These are phyloP conservation scores for Exophiala sp. DNA, from an alignment of 2,329 filamentous ascomycete genomes.

Conservation along the genomic window DNA sequence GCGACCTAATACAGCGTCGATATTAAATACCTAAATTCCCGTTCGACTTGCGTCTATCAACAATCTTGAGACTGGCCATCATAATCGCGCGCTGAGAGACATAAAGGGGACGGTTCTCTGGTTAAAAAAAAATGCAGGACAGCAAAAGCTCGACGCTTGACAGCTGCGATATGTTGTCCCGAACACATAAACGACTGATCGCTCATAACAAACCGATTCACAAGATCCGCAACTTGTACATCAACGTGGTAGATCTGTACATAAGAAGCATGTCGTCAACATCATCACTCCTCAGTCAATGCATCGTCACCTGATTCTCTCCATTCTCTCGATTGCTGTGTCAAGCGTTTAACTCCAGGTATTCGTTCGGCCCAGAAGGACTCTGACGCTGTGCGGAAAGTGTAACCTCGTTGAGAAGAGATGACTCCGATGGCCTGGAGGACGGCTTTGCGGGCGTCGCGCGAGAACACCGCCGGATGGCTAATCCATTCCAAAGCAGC, in stretches of 20 bases:
- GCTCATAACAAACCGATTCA: background rate
- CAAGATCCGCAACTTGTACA: background rate
- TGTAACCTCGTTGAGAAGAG: conserved; percentile 86
- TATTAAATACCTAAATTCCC: no score
- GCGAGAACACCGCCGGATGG: conserved; percentile 88
- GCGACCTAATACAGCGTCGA: background rate
- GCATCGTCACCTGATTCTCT: conserved; percentile 71
- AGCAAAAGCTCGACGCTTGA: no score
- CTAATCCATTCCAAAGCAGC: conserved; percentile 93
- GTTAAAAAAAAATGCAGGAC: no score
- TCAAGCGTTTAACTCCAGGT: conserved; percentile 70
- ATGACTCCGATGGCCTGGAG: conserved; percentile 96
- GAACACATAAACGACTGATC: no score
- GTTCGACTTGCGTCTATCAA: no score
- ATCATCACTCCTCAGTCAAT: conserved; percentile 28
- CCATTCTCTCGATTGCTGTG: conserved; percentile 84
- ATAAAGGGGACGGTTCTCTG: no score
- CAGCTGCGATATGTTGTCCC: no score
- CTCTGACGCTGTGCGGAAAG: conserved; percentile 85
- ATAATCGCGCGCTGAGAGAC: no score
- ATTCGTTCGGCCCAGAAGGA: conserved; percentile 82
- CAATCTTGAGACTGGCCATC: background rate
- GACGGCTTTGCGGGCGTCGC: conserved; percentile 91
- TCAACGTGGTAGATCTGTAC: conserved; percentile 3
- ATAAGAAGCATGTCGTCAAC: conserved; percentile 17